Base-by-base conservation (phyloP, 352 stramenopile species). In the Blastocystis sp. region DNA sequence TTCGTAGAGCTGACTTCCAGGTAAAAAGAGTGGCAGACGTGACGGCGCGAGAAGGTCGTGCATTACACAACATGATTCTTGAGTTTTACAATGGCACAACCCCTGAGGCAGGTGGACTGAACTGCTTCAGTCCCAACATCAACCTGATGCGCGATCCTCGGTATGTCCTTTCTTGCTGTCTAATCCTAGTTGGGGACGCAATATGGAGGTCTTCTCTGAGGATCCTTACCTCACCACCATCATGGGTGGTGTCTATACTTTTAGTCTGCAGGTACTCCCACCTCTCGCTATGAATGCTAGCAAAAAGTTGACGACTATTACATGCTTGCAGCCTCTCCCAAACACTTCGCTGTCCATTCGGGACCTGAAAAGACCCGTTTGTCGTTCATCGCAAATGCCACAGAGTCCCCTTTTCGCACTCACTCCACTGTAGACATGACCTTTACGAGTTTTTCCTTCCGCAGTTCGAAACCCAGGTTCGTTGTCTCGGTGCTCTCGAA, bases 91-190 rank as follows among this genome's bases (percentile, higher is more conserved):
- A 73, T 73, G 63, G 63, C 11, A 54, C 63, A 20, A 73, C 41
- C 3, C 63, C 41, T n/a, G 63, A 73, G n/a, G 63, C 63, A 26
- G 41, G 34, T 2, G 34, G 34, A 26, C n/a, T 73, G 34, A 73
- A 73, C 63, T 73, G 63, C 3, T 73, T 73, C 63, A 54, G 34
- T 73, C 63, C 63, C 41, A 73, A 73, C n/a, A 53, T 73, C n/a
- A 73, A 73, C n/a, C 41, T 73, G 13, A 54, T 73, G 13, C 34
- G 63, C 34, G 63, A 73, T 73, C 63, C 63, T 73, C 34, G 63
- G 63, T 73, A 73, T 2, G 13, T 73, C 13, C 2, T 16, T n/a
- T 13, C 13, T n/a, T 41, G 13, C 41, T n/a, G 0, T 73, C 20
- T 73, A 73, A 54, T 54, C 41, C 34, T 73, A 73, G 63, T 16